Percentiles rank a stretch among this genome's conserved stretches.
phyloP scores from a whole-genome alignment of 176 grass and related monocot species.

The Zea mays region Zm-B73-REFERENCE-NAM-5.0 NC_050102.1:169632501-169633000 shows the following conservation, averaged over 20 bases:
- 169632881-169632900: background rate
- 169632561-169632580: constrained; percentile 20
- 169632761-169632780: background rate
- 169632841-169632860: background rate
- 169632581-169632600: background rate
- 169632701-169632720: background rate
- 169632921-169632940: background rate
- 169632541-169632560: constrained; percentile 6
- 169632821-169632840: background rate
- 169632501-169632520: background rate
- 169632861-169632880: background rate
- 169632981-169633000: background rate
- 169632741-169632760: background rate
- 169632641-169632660: constrained; percentile 15
- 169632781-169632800: background rate
- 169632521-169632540: background rate
- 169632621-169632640: constrained; percentile 20
- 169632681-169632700: background rate
- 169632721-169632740: background rate
- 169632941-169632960: background rate
- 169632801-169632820: background rate
- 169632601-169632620: background rate
- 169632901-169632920: background rate
- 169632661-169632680: background rate
- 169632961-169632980: background rate